These are phyloP conservation scores for Suillus occidentalis DNA, from an alignment of 768 basidiomycete genomes.

Conservation along the genomic window DNA sequence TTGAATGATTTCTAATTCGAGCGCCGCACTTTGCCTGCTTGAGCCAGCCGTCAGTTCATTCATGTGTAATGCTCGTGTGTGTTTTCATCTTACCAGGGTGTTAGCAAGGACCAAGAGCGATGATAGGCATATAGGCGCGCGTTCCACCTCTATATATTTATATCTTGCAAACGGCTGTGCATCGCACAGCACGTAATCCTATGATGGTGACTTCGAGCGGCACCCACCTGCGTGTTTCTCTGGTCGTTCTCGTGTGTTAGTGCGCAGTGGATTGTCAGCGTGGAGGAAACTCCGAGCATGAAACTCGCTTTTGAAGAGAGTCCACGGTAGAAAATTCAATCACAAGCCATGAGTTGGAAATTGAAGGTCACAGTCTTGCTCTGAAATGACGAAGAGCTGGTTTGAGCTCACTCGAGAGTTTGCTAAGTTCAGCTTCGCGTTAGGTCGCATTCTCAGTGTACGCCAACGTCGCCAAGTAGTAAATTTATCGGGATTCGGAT, in stretches of 20 bases:
- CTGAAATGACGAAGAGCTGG: not conserved
- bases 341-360: slow-evolving; percentile 58
- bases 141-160: not conserved
- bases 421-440: not conserved
- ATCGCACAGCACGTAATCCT: not conserved
- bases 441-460: not conserved
- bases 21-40: not conserved
- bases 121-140: not conserved
- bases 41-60: not conserved
- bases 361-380: slow-evolving; percentile 25
- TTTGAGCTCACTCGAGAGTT: not conserved
- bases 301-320: slow-evolving; percentile 76
- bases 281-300: slow-evolving; percentile 39
- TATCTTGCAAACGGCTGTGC: not conserved
- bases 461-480: not conserved
- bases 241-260: no score
- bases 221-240: no score
- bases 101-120: not conserved
- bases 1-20: not conserved
- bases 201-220: no score
- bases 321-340: slow-evolving; percentile 61
- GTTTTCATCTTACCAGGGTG: not conserved
- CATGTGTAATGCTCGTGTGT: not conserved
- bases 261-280: no score
- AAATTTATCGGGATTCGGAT: not conserved